Percentiles rank a stretch among this genome's conserved stretches.
Conservation (phyloP, 2,329 filamentous ascomycete species). For the Colletotrichum costaricense region DNA sequence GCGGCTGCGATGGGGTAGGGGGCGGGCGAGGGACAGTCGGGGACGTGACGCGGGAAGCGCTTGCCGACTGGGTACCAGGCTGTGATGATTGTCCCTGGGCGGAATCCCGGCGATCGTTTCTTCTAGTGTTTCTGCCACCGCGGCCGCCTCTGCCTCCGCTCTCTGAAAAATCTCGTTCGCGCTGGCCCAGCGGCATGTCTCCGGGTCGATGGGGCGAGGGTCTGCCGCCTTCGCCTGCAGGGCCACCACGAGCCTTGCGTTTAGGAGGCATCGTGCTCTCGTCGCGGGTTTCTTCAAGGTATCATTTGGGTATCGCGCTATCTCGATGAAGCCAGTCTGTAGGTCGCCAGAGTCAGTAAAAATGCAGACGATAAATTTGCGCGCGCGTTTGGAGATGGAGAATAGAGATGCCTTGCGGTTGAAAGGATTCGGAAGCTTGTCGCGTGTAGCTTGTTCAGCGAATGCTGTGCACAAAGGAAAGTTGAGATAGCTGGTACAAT, state of each 20-base stretch:
- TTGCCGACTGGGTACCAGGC: slow-evolving; percentile 21
- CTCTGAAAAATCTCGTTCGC: slow-evolving; percentile 64
- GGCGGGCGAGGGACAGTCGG: slow-evolving; percentile 28
- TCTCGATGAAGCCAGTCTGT: neutral
- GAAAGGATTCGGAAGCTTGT: slow-evolving; percentile 20
- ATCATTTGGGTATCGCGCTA: slow-evolving; percentile 23
- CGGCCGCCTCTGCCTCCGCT: slow-evolving; percentile 57
- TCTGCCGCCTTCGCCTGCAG: slow-evolving; percentile 60
- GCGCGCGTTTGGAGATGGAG: neutral
- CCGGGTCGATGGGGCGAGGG: slow-evolving; percentile 73
- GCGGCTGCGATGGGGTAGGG: slow-evolving; percentile 36
- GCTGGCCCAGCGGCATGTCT: slow-evolving; percentile 65
- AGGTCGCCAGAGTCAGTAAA: slow-evolving; percentile 2
- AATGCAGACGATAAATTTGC: neutral
- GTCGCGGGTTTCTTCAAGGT: slow-evolving; percentile 37
- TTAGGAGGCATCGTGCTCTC: slow-evolving; percentile 64
- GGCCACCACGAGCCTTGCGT: slow-evolving; percentile 68
- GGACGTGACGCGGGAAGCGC: slow-evolving; percentile 23
- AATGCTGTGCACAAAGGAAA: slow-evolving; percentile 24
- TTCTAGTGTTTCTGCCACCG: slow-evolving; percentile 57
- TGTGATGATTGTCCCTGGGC: slow-evolving; percentile 45
- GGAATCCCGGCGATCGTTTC: slow-evolving; percentile 64
- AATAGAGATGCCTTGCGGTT: slow-evolving; percentile 15
- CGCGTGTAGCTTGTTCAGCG: slow-evolving; percentile 27
- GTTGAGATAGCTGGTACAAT: neutral